Conservation (phyloP, 768 basidiomycete species). For the Phaeotremella fagi region DNA sequence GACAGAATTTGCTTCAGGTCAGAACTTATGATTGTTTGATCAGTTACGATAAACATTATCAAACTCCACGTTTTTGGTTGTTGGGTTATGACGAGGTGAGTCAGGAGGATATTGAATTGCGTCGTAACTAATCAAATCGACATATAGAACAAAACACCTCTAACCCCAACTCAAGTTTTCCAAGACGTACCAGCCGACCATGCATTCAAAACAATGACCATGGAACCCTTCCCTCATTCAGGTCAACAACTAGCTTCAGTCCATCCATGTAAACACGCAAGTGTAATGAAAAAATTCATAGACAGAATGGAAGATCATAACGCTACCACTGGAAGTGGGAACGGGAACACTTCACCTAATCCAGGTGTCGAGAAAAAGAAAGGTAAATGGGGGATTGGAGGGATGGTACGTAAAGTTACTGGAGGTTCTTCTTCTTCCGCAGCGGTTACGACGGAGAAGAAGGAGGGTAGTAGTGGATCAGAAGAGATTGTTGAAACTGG, state of each 20-base stretch:
- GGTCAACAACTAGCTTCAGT: constrained; percentile 76
- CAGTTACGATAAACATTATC: constrained; percentile 99
- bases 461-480: constrained; percentile 51
- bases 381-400: constrained; percentile 68
- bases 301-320: constrained; percentile 77
- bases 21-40: constrained; percentile 99
- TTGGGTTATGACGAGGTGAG: constrained; percentile 92
- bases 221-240: constrained; percentile 96
- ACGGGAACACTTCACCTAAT: constrained; percentile 34
- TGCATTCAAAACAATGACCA: constrained; percentile 96
- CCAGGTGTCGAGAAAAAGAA: constrained; percentile 50
- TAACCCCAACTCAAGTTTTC: constrained; percentile 87
- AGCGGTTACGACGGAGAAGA: constrained; percentile 50
- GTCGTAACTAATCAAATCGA: not conserved
- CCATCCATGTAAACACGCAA: constrained; percentile 97
- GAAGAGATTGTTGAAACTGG: constrained; percentile 66
- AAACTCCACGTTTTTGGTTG: constrained; percentile 96
- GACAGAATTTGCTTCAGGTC: constrained; percentile 83
- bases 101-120: not conserved
- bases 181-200: constrained; percentile 97
- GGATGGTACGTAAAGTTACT: constrained; percentile 64
- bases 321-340: constrained; percentile 39
- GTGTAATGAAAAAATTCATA: constrained; percentile 99
- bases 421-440: constrained; percentile 49
- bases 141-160: constrained; percentile 72